phyloP scores from a whole-genome alignment of 495 filamentous ascomycete species.

The Penicillium bialowiezense region DNA sequence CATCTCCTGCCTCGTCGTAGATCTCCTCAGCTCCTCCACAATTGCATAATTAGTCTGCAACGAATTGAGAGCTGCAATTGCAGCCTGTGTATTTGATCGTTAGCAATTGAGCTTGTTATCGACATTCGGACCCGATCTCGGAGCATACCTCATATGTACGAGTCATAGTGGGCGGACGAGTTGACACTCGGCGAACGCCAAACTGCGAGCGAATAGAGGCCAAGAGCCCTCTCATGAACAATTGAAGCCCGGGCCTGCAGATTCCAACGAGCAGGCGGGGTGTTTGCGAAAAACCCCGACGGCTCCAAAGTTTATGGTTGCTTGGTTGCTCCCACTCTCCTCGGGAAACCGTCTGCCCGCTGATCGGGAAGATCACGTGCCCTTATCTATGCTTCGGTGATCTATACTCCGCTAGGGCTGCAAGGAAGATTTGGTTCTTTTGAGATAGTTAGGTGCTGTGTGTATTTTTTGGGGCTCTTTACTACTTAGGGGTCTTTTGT shows the following conservation, averaged over 20 bases:
- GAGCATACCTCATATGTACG: conserved; percentile 42
- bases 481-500: too few relatives aligned
- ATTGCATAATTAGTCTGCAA: conserved; percentile 82
- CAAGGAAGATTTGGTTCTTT: too few relatives aligned
- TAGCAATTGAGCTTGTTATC: conserved; percentile 2
- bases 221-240: conserved; percentile 27
- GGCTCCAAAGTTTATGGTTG: conserved; percentile 20
- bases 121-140: neutral
- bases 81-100: conserved; percentile 49
- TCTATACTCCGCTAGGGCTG: too few relatives aligned
- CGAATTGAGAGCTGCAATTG: conserved; percentile 82
- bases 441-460: too few relatives aligned
- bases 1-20: conserved; percentile 56
- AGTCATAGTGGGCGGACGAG: conserved; percentile 34
- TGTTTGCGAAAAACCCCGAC: conserved; percentile 20
- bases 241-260: conserved; percentile 13
- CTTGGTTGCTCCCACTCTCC: conserved; percentile 18
- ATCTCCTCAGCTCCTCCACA: conserved; percentile 68
- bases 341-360: conserved; percentile 21
- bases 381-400: neutral
- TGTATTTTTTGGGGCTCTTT: too few relatives aligned
- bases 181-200: conserved; percentile 30
- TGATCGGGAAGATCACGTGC: conserved; percentile 27
- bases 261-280: conserved; percentile 19
- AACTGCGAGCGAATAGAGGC: conserved; percentile 16